These are phyloP conservation scores for Xylaria sp. DNA, from an alignment of 2,329 filamentous ascomycete species.

Conservation along the genomic window DNA sequence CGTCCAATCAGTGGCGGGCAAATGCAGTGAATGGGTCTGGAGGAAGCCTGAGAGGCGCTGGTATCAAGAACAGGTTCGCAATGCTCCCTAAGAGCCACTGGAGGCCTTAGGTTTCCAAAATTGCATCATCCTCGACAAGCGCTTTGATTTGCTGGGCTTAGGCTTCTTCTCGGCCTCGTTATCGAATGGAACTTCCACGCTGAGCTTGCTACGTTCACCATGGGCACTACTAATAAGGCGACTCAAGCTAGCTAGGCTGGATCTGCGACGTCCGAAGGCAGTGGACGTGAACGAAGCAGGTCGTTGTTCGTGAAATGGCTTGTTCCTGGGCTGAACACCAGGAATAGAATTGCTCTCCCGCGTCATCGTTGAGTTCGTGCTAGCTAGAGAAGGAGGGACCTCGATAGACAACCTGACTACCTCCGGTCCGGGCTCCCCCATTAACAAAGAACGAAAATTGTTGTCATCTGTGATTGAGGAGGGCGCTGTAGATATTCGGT, in stretches of 20 bases:
- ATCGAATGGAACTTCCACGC: conserved; percentile 71
- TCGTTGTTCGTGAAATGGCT: conserved; percentile 63
- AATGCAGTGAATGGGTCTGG: not conserved
- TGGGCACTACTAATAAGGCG: conserved; percentile 80
- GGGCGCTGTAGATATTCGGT: conserved; percentile 78
- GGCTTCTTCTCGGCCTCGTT: conserved; percentile 66
- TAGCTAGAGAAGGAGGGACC: conserved; percentile 78
- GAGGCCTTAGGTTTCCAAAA: conserved; percentile 77
- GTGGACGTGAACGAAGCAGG: conserved; percentile 71
- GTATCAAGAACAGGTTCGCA: conserved; percentile 22
- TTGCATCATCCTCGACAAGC: conserved; percentile 79
- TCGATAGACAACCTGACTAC: conserved; percentile 74
- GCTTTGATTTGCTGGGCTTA: conserved; percentile 73
- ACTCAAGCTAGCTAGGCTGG: conserved; percentile 80
- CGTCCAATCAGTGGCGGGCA: not conserved
- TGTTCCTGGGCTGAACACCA: conserved; percentile 53
- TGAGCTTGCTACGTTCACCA: conserved; percentile 79
- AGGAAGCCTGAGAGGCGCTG: not conserved
- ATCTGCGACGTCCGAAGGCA: conserved; percentile 75
- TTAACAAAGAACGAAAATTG: conserved; percentile 74
- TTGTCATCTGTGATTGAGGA: conserved; percentile 79
- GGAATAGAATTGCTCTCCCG: conserved; percentile 68
- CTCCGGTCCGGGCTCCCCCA: conserved; percentile 80
- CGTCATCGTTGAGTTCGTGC: conserved; percentile 81
- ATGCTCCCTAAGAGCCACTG: conserved; percentile 38